Conservation (phyloP, 805 yeast genomes). For the Wickerhamiella australiensis region DNA sequence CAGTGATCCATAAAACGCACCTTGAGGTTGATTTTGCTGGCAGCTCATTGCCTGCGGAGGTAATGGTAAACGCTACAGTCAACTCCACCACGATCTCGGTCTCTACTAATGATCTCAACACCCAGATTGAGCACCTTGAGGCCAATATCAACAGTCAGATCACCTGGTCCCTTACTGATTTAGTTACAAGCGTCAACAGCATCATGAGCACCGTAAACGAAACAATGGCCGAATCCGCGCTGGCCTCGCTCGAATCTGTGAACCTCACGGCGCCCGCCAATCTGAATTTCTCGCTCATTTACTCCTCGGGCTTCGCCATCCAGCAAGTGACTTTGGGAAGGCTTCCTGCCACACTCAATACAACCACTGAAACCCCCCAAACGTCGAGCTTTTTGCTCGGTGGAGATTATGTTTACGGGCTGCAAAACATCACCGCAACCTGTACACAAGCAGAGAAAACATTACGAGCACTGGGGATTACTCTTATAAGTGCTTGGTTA, state of each 20-base stretch:
- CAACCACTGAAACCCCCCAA: background rate
- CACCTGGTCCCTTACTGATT: background rate
- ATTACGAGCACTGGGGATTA: background rate
- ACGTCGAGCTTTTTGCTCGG: background rate
- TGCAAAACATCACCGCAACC: background rate
- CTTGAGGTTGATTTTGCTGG: background rate
- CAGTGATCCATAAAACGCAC: background rate
- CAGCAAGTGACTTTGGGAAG: slow-evolving; percentile 6
- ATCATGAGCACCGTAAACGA: background rate
- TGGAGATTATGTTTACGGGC: background rate
- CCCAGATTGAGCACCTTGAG: background rate
- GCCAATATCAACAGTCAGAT: slow-evolving; percentile 1
- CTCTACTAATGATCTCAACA: background rate
- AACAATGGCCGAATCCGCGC: background rate
- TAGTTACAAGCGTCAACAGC: slow-evolving; percentile 8
- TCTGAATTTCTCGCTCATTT: slow-evolving; percentile 2
- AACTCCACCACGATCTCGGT: slow-evolving; percentile 5
- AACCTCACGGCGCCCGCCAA: slow-evolving; percentile 2
- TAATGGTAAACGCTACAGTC: background rate
- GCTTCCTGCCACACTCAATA: background rate
- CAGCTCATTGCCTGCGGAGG: background rate
- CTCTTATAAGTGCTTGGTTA: background rate
- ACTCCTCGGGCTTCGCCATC: slow-evolving; percentile 8
- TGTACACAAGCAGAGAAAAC: background rate
- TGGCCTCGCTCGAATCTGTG: background rate